These are phyloP conservation scores for Penicillium mononematosum DNA, from an alignment of 495 filamentous ascomycete species.

Conservation along the genomic window DNA sequence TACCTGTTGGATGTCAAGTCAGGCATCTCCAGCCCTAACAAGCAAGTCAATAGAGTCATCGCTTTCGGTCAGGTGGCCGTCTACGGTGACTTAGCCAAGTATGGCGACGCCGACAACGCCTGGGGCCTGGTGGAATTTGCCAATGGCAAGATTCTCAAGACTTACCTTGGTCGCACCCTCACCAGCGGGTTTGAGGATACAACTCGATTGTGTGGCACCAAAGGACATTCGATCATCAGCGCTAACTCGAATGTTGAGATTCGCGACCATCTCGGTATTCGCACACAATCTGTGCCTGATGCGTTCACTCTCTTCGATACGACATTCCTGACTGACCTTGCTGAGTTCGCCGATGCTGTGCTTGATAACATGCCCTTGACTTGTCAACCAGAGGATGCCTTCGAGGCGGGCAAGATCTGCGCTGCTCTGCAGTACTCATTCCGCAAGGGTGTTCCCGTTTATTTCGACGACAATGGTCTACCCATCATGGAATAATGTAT, in stretches of 20 bases:
- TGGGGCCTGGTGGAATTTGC: constrained; percentile 21
- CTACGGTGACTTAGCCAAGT: constrained; percentile 17
- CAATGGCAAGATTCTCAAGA: constrained; percentile 22
- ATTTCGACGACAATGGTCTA: constrained; percentile 17
- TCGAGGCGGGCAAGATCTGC: constrained; percentile 21
- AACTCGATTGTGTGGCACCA: constrained; percentile 19
- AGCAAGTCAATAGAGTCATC: constrained; percentile 23
- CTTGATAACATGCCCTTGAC: constrained; percentile 21
- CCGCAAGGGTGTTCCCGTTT: constrained; percentile 20
- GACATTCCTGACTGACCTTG: constrained; percentile 18
- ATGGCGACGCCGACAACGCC: constrained; percentile 18
- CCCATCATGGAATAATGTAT: constrained; percentile 17
- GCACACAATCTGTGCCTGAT: constrained; percentile 19
- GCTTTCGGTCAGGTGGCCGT: constrained; percentile 19
- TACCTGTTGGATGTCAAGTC: constrained; percentile 22
- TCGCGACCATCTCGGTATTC: constrained; percentile 18
- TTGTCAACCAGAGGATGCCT: constrained; percentile 21
- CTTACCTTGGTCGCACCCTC: constrained; percentile 19
- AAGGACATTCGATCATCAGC: constrained; percentile 20
- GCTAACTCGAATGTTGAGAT: constrained; percentile 23
- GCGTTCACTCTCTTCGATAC: constrained; percentile 20
- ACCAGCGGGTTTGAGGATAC: constrained; percentile 22
- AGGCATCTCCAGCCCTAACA: constrained; percentile 17
- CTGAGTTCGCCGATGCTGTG: constrained; percentile 20
- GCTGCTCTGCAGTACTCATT: constrained; percentile 21